Conservation (phyloP, 345 rosid species). For the Eucalyptus globulus region DNA sequence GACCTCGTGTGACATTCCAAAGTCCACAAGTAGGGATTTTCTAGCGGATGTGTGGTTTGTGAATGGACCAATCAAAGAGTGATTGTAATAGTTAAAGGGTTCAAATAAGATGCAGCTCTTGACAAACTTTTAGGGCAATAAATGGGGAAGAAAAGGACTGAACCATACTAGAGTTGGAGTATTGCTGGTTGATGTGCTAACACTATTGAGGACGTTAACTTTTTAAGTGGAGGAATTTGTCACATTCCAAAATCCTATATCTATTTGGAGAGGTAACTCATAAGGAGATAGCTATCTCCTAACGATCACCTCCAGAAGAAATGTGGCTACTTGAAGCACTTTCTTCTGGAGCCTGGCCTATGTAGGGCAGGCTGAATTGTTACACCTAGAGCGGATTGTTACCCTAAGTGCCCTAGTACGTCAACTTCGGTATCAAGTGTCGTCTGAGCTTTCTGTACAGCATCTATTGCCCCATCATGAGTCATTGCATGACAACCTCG, state of each 20-base stretch:
- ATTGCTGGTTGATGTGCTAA: neutral
- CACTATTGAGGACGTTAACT: no score
- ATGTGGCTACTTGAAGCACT: neutral
- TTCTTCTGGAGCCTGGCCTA: neutral
- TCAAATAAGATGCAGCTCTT: neutral
- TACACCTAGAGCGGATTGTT: neutral
- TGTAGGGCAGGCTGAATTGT: accelerated
- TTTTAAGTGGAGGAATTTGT: neutral
- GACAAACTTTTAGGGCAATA: neutral
- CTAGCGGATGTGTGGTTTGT: neutral
- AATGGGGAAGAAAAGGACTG: no score
- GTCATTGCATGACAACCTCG: neutral
- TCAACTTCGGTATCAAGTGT: neutral
- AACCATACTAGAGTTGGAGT: neutral
- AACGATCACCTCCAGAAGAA: accelerated
- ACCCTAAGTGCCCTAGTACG: neutral
- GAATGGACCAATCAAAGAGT: neutral
- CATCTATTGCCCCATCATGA: neutral
- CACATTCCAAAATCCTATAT: no score
- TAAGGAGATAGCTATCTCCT: neutral
- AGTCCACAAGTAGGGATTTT: neutral
- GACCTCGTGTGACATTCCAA: neutral
- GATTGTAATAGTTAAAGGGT: accelerated
- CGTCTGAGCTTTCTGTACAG: neutral
- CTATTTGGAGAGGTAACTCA: neutral